Conservation (phyloP, 176 grass and related monocot species). For the Triticum dicoccoides region DNA sequence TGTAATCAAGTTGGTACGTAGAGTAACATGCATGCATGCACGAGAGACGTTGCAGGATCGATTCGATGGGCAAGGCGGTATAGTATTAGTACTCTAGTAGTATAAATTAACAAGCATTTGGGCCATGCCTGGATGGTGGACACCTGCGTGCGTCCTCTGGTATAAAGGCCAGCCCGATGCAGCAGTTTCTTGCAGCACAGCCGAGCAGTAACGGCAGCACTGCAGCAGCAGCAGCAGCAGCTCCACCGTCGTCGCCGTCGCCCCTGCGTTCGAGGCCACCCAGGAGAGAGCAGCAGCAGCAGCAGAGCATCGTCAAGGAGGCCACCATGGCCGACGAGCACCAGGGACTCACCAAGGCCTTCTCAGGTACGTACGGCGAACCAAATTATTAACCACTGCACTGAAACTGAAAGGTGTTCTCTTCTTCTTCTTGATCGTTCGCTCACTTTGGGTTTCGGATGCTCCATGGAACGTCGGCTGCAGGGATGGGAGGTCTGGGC, state of each 20-base stretch:
- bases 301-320: not conserved
- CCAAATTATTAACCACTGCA: not conserved
- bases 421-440: not conserved
- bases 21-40: not conserved
- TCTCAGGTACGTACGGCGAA: constrained; percentile 55
- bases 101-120: constrained; percentile 11
- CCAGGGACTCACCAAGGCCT: constrained; percentile 63
- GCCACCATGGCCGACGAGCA: constrained; percentile 56
- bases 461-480: not conserved
- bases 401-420: not conserved
- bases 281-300: constrained; percentile 2
- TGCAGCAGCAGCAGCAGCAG: not conserved
- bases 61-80: not conserved
- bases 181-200: constrained; percentile 36
- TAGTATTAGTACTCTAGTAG: not conserved
- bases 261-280: constrained; percentile 12
- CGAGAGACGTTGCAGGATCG: not conserved
- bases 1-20: not conserved
- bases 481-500: constrained; percentile 72
- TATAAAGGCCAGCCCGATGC: constrained; percentile 24
- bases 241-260: constrained; percentile 4
- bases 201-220: not conserved
- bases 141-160: not conserved
- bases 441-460: not conserved
- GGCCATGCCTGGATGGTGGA: not conserved